Evolutionary conservation across 371 early-diverging fungal species (phyloP).

Genomic region (Mucor ambiguus): DNA sequence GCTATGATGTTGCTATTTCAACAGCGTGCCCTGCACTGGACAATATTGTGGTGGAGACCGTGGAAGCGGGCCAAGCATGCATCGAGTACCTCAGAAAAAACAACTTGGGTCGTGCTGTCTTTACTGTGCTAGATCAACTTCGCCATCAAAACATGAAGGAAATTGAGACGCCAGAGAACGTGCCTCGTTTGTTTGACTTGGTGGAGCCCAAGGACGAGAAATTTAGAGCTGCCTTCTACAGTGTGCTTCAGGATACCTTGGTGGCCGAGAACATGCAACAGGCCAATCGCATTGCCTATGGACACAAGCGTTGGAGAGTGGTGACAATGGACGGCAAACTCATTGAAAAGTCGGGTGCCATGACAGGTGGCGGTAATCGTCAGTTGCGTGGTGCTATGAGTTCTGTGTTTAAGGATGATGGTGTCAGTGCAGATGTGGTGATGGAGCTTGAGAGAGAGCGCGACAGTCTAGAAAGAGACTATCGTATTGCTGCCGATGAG

Average conservation of each 20-base stretch:
- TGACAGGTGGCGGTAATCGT: constrained; percentile 94
- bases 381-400: constrained; percentile 85
- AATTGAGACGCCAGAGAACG: constrained; percentile 80
- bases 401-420: constrained; percentile 67
- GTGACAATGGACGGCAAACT: constrained; percentile 98
- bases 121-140: constrained; percentile 89
- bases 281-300: constrained; percentile 94
- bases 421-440: constrained; percentile 60
- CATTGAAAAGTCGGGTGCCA: constrained; percentile 96
- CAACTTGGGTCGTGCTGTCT: constrained; percentile 90
- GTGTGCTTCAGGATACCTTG: constrained; percentile 90
- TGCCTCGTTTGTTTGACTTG: constrained; percentile 91
- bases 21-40: constrained; percentile 91
- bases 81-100: constrained; percentile 88
- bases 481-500: constrained; percentile 51
- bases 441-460: constrained; percentile 60
- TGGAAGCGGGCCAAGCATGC: constrained; percentile 91
- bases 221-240: constrained; percentile 90
- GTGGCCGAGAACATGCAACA: constrained; percentile 89
- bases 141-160: constrained; percentile 47
- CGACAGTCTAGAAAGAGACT: constrained; percentile 60
- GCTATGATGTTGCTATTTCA: constrained; percentile 97
- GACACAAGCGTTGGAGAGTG: constrained; percentile 83
- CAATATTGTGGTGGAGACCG: constrained; percentile 96
- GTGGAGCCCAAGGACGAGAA: constrained; percentile 77